Evolutionary conservation across 768 basidiomycete genomes (phyloP).

Genomic region (Boletus bicolor): DNA sequence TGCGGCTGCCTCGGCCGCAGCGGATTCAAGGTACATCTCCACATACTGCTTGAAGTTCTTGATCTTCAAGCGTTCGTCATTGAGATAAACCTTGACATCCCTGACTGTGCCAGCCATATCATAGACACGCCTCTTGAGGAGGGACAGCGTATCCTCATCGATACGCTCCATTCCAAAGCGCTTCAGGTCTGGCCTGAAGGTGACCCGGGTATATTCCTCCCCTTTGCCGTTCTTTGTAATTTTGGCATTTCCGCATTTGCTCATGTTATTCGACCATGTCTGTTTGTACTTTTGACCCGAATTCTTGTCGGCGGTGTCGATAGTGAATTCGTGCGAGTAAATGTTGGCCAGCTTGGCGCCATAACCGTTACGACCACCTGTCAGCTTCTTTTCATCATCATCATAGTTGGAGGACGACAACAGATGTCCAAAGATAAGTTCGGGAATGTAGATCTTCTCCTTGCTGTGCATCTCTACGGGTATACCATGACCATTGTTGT

Average conservation of each 20-base stretch:
- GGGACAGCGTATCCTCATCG: constrained; percentile 85
- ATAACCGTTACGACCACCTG: constrained; percentile 97
- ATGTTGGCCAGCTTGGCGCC: constrained; percentile 98
- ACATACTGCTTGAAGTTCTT: constrained; percentile 98
- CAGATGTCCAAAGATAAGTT: constrained; percentile 95
- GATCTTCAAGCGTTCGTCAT: constrained; percentile 88
- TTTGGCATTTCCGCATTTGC: constrained; percentile 80
- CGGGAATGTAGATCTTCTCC: constrained; percentile 94
- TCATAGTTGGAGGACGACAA: constrained; percentile 96
- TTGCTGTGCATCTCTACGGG: constrained; percentile 93
- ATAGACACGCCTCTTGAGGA: constrained; percentile 91
- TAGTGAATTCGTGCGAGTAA: constrained; percentile 92
- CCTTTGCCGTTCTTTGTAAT: constrained; percentile 86
- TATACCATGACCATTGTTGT: constrained; percentile 95
- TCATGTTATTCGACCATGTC: constrained; percentile 93
- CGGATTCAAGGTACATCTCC: constrained; percentile 85
- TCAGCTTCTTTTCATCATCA: constrained; percentile 97
- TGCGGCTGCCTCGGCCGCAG: constrained; percentile 64
- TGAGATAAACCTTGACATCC: constrained; percentile 90
- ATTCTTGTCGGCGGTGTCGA: constrained; percentile 93
- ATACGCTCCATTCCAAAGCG: constrained; percentile 91
- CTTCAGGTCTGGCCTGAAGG: constrained; percentile 87
- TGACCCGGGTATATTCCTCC: constrained; percentile 91
- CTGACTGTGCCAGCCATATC: constrained; percentile 96
- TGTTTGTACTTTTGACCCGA: constrained; percentile 90